Evolutionary conservation across 139 green algal species (phyloP).

Genomic region (Chlorella sp.): DNA sequence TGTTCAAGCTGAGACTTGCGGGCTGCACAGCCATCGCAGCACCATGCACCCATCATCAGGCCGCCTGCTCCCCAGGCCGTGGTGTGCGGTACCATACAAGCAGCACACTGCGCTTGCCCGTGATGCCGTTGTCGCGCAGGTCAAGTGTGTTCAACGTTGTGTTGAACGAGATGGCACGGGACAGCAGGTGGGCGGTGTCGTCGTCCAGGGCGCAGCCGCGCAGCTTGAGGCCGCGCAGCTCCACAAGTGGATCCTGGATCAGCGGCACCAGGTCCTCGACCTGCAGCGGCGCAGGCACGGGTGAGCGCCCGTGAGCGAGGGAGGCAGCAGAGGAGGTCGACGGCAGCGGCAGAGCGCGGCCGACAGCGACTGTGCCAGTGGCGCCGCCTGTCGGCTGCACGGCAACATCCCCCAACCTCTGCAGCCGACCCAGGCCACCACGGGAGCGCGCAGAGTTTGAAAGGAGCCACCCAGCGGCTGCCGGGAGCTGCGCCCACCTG

Average conservation of each 20-base stretch:
- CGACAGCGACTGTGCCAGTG: background rate
- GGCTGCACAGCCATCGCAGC: background rate
- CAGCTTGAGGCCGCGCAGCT: background rate
- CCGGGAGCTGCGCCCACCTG: too few relatives aligned
- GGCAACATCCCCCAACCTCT: too few relatives aligned
- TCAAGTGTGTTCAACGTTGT: background rate
- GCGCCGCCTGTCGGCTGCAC: too few relatives aligned
- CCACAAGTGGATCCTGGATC: background rate
- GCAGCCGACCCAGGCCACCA: too few relatives aligned
- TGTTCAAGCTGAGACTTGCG: background rate
- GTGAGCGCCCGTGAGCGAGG: too few relatives aligned
- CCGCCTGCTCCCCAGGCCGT: too few relatives aligned
- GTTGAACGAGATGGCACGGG: conserved; percentile 7
- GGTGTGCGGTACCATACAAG: too few relatives aligned
- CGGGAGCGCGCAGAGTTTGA: too few relatives aligned
- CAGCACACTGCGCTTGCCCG: background rate
- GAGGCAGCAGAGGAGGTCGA: background rate
- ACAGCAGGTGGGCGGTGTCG: background rate
- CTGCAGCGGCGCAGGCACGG: background rate
- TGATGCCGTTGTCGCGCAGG: conserved; percentile 5
- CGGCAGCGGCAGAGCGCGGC: background rate
- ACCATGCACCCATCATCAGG: too few relatives aligned
- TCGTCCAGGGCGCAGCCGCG: conserved; percentile 14
- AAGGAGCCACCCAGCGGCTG: too few relatives aligned
- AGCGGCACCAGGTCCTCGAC: background rate